Base-by-base conservation (phyloP, 768 basidiomycete species). In the Auriscalpium orientale region DNA sequence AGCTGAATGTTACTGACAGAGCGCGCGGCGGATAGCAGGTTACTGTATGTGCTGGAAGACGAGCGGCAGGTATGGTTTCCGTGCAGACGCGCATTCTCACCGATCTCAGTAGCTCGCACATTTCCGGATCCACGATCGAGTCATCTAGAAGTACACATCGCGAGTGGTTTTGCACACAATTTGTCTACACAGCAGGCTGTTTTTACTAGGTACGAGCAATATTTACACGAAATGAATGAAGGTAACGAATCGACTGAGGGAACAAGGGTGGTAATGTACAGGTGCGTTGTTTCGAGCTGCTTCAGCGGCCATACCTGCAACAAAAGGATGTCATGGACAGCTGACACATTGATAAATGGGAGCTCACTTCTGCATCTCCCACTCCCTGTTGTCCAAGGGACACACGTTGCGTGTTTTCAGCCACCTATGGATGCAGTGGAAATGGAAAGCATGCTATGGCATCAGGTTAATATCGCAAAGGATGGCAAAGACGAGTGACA, bases 371-470 rank as follows among this genome's bases (percentile, higher is more conserved):
- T 97, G 93, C 68, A 97, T 71, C 67, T 97, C 93, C 93, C 93
- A 97, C 69, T 97, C 93, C 66, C 94, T 82, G 72, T 97, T 97
- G 71, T 95, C 94, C 58, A 95, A 71, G 4, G 93, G 93, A 70
- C 93, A 95, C 34, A 95, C 93, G 65, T 95, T 94, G 62, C 93
- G 80, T 20, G 97, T 98, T 80, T 98, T 99, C 59, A 99, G 79
- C 97, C 97, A 99, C 46, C 97, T 85, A 9, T 95, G 95, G 70
- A 99, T 99, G 72, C 95, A 99, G 71, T 98, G 95, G 75, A 98
- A 99, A 75, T 99, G 95, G 80, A 99, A 99, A 4, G 95, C 95
- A 69, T 99, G 95, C 94, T 95, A 61, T 34, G 22, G 13, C 10
- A 8, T 36, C 37, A 22, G n/a, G 12, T 54, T 34, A 48, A 53